Percentiles rank a stretch among this genome's conserved stretches.
These are phyloP conservation scores for Boeremia exigua DNA, from an alignment of 2,329 filamentous ascomycete genomes.

Conservation along the genomic window DNA sequence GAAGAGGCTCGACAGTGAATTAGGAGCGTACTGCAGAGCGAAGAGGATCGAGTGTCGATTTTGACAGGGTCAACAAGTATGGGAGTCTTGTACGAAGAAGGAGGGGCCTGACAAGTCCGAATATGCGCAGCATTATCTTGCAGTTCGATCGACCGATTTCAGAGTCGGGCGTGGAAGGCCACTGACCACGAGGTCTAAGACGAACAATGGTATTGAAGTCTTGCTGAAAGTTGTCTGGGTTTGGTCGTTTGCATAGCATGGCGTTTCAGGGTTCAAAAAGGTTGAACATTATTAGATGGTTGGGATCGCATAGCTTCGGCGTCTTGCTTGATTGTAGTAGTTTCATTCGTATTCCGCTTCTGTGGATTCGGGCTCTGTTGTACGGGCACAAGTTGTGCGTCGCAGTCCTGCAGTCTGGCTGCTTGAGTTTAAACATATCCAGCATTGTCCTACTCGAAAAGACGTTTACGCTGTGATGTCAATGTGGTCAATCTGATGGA, in stretches of 20 bases:
- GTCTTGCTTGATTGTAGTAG: neutral
- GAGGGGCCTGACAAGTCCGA: constrained; percentile 7
- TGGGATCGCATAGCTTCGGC: constrained; percentile 16
- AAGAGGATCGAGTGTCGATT: neutral
- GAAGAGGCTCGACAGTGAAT: constrained; percentile 14
- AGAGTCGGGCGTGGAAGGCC: neutral
- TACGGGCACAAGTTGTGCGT: neutral
- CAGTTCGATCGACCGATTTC: constrained; percentile 3
- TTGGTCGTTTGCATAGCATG: constrained; percentile 8
- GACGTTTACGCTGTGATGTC: neutral
- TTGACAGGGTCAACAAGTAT: neutral
- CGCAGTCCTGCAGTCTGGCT: neutral
- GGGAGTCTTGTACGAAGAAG: constrained; percentile 6
- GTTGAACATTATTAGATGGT: constrained; percentile 31
- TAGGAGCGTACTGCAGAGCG: constrained; percentile 9
- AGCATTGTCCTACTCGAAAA: neutral
- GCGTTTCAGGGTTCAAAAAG: constrained; percentile 21
- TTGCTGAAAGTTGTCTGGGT: neutral
- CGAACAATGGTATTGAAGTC: neutral
- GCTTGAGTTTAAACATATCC: neutral
- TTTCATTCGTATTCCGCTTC: neutral
- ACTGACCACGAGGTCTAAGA: neutral
- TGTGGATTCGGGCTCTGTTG: neutral
- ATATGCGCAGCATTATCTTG: neutral
- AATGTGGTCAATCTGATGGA: no score